Percentiles rank a stretch among this genome's conserved stretches.
Evolutionary conservation across 768 basidiomycete genomes (phyloP).

Genomic region (Panellus pusillus): DNA sequence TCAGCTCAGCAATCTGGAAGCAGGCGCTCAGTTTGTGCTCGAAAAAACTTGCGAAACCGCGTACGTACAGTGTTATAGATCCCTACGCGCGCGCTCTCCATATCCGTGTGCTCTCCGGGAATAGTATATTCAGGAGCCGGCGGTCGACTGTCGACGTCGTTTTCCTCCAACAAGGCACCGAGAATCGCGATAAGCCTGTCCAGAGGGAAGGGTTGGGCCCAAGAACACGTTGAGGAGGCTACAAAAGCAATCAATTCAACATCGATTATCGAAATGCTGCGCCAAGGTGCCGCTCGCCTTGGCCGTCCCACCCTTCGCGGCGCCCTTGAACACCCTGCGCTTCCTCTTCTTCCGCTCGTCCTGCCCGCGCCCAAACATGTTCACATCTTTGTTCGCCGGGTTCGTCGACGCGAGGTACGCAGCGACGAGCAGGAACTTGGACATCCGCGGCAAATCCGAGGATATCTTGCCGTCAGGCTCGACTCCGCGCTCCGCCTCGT

Average conservation of each 20-base stretch:
- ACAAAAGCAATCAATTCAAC: background rate
- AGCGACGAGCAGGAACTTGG: constrained; percentile 74
- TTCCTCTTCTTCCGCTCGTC: constrained; percentile 60
- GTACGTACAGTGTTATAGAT: constrained; percentile 56
- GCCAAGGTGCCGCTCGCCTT: constrained; percentile 36
- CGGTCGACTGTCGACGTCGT: constrained; percentile 52
- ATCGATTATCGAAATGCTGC: background rate
- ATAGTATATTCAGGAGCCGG: constrained; percentile 48
- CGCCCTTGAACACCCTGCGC: constrained; percentile 41
- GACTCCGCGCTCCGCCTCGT: constrained; percentile 24
- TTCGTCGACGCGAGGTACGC: constrained; percentile 85
- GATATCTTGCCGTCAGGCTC: constrained; percentile 28
- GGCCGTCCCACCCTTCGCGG: constrained; percentile 40
- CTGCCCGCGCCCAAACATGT: constrained; percentile 77
- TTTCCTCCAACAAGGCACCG: constrained; percentile 74
- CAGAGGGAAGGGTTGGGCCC: constrained; percentile 76
- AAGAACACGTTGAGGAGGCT: constrained; percentile 76
- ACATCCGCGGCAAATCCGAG: constrained; percentile 61
- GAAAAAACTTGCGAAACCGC: background rate
- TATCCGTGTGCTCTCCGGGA: constrained; percentile 74
- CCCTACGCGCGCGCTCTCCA: constrained; percentile 64
- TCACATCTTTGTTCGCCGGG: constrained; percentile 73
- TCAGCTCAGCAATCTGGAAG: constrained; percentile 64
- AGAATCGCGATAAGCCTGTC: constrained; percentile 82
- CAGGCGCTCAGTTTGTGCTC: background rate